These are phyloP conservation scores for Trametes coccinea DNA, from an alignment of 768 basidiomycete genomes.

Conservation along the genomic window DNA sequence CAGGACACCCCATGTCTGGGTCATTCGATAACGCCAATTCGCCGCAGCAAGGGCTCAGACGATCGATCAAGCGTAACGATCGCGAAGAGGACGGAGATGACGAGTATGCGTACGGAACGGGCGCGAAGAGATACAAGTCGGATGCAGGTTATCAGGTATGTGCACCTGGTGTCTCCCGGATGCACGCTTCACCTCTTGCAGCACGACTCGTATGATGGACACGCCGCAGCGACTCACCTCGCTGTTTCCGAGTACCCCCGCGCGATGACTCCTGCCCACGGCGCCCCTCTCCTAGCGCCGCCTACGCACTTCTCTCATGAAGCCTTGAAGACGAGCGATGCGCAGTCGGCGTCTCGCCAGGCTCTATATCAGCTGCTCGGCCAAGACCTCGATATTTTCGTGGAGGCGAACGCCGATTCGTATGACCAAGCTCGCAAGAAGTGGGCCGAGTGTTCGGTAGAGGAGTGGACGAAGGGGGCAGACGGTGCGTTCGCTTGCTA, in stretches of 20 bases:
- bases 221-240: constrained; percentile 1
- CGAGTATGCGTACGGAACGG: constrained; percentile 18
- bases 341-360: background rate
- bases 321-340: background rate
- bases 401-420: constrained; percentile 41
- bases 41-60: constrained; percentile 4
- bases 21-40: background rate
- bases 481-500: constrained; percentile 38
- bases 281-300: background rate
- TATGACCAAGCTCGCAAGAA: constrained; percentile 47
- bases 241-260: background rate
- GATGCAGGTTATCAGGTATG: constrained; percentile 11
- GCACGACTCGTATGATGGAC: background rate
- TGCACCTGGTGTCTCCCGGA: background rate
- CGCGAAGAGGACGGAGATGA: constrained; percentile 14
- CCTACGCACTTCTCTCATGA: background rate
- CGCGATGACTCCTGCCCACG: background rate
- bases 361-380: constrained; percentile 44
- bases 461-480: constrained; percentile 57
- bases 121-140: constrained; percentile 25
- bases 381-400: constrained; percentile 43
- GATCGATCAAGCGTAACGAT: constrained; percentile 11
- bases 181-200: background rate
- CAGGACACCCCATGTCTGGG: background rate
- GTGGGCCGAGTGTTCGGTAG: constrained; percentile 51